phyloP scores from a whole-genome alignment of 305 asterid species.

The Striga hermonthica region DNA sequence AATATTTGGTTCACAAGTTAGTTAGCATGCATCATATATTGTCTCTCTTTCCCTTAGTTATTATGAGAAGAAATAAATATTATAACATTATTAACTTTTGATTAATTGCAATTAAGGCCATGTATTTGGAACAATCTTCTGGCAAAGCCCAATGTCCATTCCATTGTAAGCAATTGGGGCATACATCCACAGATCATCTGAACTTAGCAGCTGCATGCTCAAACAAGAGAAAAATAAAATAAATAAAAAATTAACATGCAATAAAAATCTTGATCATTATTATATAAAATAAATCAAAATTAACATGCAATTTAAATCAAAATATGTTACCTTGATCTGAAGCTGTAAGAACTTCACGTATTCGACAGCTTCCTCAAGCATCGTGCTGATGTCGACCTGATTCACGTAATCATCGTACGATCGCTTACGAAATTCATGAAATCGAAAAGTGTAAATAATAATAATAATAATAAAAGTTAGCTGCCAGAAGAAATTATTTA shows the following conservation, averaged over 20 bases:
- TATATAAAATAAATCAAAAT: neutral
- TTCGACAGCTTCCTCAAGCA: conserved; percentile 91
- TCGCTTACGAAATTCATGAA: neutral
- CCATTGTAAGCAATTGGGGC: conserved; percentile 84
- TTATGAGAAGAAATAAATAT: neutral
- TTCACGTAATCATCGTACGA: neutral
- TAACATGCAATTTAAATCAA: neutral
- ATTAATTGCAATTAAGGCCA: conserved; percentile 25
- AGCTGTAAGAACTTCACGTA: conserved; percentile 88
- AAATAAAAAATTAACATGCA: neutral
- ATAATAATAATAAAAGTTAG: too few relatives aligned
- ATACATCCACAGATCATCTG: conserved; percentile 91
- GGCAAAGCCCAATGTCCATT: conserved; percentile 61
- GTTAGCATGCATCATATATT: neutral
- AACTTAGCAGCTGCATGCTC: conserved; percentile 63
- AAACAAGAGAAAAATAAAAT: neutral
- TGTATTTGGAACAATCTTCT: conserved; percentile 39
- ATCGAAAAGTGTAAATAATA: neutral
- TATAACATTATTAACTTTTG: neutral
- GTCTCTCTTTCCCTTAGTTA: neutral
- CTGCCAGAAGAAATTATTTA: neutral
- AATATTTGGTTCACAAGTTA: neutral
- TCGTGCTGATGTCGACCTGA: conserved; percentile 83
- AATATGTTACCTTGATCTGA: conserved; percentile 63
- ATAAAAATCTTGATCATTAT: too few relatives aligned